Evolutionary conservation across 306 rosid species (phyloP), one percentile per base, ranked within the genome.

Genomic region (Cucurbita pepo): DNA sequence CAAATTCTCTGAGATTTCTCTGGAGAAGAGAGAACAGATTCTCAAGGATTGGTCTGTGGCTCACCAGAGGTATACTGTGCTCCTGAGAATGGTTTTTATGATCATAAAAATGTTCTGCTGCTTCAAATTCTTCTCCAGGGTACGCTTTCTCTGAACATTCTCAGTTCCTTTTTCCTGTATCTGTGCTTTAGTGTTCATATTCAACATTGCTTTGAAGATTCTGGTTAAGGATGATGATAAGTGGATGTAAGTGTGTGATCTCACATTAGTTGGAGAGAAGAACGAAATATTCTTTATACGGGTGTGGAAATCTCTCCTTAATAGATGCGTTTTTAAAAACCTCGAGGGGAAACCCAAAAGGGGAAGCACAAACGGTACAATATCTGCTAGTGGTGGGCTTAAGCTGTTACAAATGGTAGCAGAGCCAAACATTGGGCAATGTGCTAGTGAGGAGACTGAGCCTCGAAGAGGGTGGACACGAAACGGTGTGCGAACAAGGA

Each of bases 21-120:
- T 86, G 85, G 88, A 86, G 10, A 94, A 89, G 74, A 91, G 96
- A 79, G 97, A 94, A 76, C 7, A 70, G 40, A 71, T 88, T 66
- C 87, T 94, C 54, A 67, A 75, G 75, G 79, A 77, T 3, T 94
- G 99, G 97, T 81, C 96, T 11, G 86, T 91, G 92, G 81, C 96
- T 14, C 86, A 74, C 69, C 82, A 80, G 57, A 87, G 72, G 25
- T 75, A 64, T 76, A 57, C 82, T 57, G 4, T 79, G 2, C 88
- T 89, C 75, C 77, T 94, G 0, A 69, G 95, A 74, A 6, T 85
- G 4, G 78, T 77, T 15, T 94, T 94, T 63, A 60, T 87, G 76
- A 50, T 86, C 70, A 51, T 84, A 75, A 94, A 94, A 78, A 64
- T 94, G 76, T 71, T 81, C 63, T 86, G 83, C 92, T 82, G 86